Conservation (phyloP, 139 green algal species). For the Desmodesmus armatus region DNA sequence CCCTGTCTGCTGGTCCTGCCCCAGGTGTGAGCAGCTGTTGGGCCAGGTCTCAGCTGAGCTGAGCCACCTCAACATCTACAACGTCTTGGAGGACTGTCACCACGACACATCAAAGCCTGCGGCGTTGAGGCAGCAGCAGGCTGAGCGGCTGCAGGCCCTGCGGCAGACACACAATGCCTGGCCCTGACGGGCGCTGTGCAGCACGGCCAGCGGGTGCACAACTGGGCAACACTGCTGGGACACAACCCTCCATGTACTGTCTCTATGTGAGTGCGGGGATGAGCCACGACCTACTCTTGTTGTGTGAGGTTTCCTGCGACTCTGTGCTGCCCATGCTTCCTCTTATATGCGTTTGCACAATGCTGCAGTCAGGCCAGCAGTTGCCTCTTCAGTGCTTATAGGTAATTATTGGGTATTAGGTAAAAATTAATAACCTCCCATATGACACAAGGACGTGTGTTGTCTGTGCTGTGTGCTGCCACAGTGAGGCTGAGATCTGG, state of each 20-base stretch:
- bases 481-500: slow-evolving; percentile 68
- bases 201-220: slow-evolving; percentile 48
- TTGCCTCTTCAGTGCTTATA: not conserved
- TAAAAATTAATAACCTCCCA: not conserved
- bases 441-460: not conserved
- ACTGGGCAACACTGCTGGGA: slow-evolving; percentile 57
- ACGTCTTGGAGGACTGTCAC: slow-evolving; percentile 72
- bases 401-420: not conserved
- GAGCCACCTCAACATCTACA: slow-evolving; percentile 58
- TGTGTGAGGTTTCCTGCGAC: not conserved
- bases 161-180: slow-evolving; percentile 36
- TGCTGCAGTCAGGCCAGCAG: not conserved
- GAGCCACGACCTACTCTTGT: not conserved
- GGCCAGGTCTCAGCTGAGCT: not conserved
- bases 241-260: slow-evolving; percentile 68
- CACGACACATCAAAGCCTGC: slow-evolving; percentile 40
- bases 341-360: too few species aligned
- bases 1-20: too few species aligned
- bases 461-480: not conserved
- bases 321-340: too few species aligned
- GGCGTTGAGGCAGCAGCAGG: not conserved
- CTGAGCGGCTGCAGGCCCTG: not conserved
- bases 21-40: not conserved
- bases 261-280: slow-evolving; percentile 40
- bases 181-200: slow-evolving; percentile 61